A percentile compares a stretch with the other conserved stretches of the same genome.
phyloP scores from a whole-genome alignment of 1,284 basidiomycete species.

The Vanrija sp. region DNA sequence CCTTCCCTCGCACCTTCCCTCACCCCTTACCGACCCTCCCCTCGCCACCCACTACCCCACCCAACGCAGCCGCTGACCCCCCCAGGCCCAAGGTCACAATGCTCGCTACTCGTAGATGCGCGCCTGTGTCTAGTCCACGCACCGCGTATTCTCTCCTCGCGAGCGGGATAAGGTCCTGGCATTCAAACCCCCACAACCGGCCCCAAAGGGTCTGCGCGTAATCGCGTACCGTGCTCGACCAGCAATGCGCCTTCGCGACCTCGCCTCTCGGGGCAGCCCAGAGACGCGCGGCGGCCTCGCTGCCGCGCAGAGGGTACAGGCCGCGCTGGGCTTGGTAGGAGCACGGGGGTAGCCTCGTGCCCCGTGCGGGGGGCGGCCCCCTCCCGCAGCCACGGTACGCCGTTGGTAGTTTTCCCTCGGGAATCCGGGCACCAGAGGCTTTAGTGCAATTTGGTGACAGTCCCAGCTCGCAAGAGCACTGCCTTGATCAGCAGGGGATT shows the following conservation, averaged over 20 bases:
- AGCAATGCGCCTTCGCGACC: conserved; percentile 44
- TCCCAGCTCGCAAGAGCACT: conserved; percentile 10
- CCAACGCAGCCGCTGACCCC: too few relatives aligned
- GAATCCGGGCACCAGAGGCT: conserved; percentile 33
- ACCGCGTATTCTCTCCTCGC: conserved; percentile 19
- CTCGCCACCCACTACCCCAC: too few relatives aligned
- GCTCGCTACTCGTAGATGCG: conserved; percentile 38
- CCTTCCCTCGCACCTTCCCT: background rate
- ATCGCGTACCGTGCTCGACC: conserved; percentile 45
- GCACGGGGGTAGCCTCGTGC: conserved; percentile 32
- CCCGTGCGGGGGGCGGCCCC: background rate
- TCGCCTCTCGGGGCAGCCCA: conserved; percentile 14
- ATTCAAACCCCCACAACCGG: conserved; percentile 46
- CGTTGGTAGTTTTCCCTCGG: too few relatives aligned
- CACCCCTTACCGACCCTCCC: background rate
- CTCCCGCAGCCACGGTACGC: background rate
- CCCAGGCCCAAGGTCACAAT: conserved; percentile 50
- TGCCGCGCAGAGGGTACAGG: background rate
- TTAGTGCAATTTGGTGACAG: conserved; percentile 53
- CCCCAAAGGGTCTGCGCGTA: conserved; percentile 44
- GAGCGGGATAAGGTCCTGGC: conserved; percentile 53
- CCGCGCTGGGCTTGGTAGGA: conserved; percentile 38
- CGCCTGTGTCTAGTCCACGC: too few relatives aligned
- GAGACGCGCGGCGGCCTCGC: conserved; percentile 24
- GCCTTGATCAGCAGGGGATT: conserved; percentile 21